A percentile compares a stretch with the other conserved stretches of the same genome.
These are phyloP conservation scores for Kurtzmaniella natalensis DNA, from an alignment of 1,139 yeast species.

Conservation along the genomic window DNA sequence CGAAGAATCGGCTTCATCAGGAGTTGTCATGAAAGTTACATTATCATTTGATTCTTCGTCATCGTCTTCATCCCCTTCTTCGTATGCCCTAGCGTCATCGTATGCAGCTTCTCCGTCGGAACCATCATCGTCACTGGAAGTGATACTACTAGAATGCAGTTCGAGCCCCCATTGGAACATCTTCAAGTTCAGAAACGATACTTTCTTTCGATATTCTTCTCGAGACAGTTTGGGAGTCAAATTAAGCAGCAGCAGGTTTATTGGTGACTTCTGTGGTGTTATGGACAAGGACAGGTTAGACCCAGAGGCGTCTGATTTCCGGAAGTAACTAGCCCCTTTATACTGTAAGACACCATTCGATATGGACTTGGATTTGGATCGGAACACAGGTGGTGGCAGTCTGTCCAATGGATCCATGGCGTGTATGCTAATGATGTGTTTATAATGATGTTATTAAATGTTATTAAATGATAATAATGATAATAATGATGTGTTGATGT, in stretches of 20 bases:
- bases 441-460: too few species aligned
- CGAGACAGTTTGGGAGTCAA: constrained; percentile 1
- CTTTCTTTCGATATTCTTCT: constrained; percentile 4
- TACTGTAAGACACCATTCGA: constrained; percentile 11
- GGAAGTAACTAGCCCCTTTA: too few species aligned
- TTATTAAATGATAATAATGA: too few species aligned
- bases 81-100: too few species aligned
- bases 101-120: constrained; percentile 2
- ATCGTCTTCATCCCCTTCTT: too few species aligned
- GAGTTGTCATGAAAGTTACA: too few species aligned
- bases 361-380: constrained; percentile 11
- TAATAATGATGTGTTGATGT: too few species aligned
- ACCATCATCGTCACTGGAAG: constrained; percentile 9
- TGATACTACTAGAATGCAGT: constrained; percentile 6
- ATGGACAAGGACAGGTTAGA: too few species aligned
- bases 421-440: too few species aligned
- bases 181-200: constrained; percentile 5
- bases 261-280: constrained; percentile 3
- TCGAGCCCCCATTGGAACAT: constrained; percentile 1
- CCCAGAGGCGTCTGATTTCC: too few species aligned
- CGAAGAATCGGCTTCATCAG: background rate
- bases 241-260: background rate
- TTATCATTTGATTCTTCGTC: background rate
- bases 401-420: too few species aligned
- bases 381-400: background rate